Evolutionary conservation across 331 rosid genomes (phyloP), one percentile per base, ranked within the genome.

Genomic region (Stylosanthes scabra): DNA sequence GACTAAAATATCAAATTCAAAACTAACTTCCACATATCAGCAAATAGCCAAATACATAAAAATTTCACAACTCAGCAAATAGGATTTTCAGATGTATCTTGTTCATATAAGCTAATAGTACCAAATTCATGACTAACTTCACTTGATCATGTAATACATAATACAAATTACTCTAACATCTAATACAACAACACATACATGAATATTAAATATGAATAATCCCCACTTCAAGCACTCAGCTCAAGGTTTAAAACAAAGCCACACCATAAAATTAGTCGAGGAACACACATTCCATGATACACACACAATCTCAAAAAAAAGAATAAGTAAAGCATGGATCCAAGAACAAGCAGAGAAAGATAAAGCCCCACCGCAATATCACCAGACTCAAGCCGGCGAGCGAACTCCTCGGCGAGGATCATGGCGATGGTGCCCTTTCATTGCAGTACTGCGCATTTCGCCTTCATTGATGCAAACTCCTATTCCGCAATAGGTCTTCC

Each of bases 381-480:
- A 6, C 91, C 91, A 49, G 97, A 84, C 82, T 95, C 97, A 37
- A 95, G 87, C 44, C 91, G 86, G 37, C 97, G 77, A 0, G 97
- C 99, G 15, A 84, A 95, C 79, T 95, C 98, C 82, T 95, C 99
- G 0, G 97, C 97, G 1, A 96, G 97, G 1, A 95, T 88, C 99
- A 92, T 95, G 3, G 97, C 96, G 10, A 97, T 98, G 7, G 98
- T 96, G 4, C 98, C 99, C 77, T 84, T 88, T 2, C 89, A 77
- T 87, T 95, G 99, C 59, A 95, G 83, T 0, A 91, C 97, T 2
- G 85, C 83, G 9, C 98, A 88, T 70, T 92, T 95, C 2, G 93
- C 93, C 85, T 92, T 95, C 29, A 90, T 91, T 4, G 99, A 87
- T 11, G 81, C 89, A 5, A 96, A 84, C 64, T 89, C 97, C 52